phyloP scores from a whole-genome alignment of 106 monocot genomes.

The Amphibolis antarctica region DNA sequence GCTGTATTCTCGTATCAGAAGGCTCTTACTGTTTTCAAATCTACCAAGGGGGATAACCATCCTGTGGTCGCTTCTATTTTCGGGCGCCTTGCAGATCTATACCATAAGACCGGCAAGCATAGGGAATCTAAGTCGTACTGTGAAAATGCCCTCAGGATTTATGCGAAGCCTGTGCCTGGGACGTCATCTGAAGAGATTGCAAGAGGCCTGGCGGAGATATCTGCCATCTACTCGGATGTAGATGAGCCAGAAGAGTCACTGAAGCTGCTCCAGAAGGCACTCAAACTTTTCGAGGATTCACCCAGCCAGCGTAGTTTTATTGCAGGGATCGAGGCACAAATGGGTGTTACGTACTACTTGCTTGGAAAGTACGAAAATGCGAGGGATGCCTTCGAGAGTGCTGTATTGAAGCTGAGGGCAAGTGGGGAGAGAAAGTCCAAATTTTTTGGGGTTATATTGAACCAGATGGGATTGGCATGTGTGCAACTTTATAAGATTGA shows the following conservation, averaged over 20 bases:
- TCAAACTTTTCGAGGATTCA: constrained; percentile 22
- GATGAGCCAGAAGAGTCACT: constrained; percentile 33
- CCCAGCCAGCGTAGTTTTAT: constrained; percentile 30
- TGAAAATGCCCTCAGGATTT: constrained; percentile 37
- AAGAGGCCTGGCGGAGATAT: constrained; percentile 10
- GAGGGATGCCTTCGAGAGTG: constrained; percentile 18
- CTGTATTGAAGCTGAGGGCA: constrained; percentile 26
- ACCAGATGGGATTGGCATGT: constrained; percentile 39
- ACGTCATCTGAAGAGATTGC: constrained; percentile 26
- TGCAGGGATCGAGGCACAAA: constrained; percentile 39
- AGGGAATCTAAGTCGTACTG: constrained; percentile 40
- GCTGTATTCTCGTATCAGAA: constrained; percentile 43
- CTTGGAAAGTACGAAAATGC: constrained; percentile 26
- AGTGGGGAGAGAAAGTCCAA: constrained; percentile 31
- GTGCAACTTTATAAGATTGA: constrained; percentile 37
- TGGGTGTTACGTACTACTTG: constrained; percentile 34
- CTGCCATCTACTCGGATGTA: constrained; percentile 22
- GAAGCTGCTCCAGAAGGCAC: constrained; percentile 32
- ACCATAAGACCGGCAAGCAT: constrained; percentile 31
- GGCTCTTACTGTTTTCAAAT: constrained; percentile 43
- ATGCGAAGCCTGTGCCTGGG: constrained; percentile 27
- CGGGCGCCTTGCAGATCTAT: constrained; percentile 35
- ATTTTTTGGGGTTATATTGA: constrained; percentile 35
- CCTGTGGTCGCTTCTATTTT: constrained; percentile 26
- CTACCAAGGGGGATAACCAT: constrained; percentile 32